Evolutionary conservation across 495 filamentous ascomycete species (phyloP).

Genomic region (Poronia punctata): DNA sequence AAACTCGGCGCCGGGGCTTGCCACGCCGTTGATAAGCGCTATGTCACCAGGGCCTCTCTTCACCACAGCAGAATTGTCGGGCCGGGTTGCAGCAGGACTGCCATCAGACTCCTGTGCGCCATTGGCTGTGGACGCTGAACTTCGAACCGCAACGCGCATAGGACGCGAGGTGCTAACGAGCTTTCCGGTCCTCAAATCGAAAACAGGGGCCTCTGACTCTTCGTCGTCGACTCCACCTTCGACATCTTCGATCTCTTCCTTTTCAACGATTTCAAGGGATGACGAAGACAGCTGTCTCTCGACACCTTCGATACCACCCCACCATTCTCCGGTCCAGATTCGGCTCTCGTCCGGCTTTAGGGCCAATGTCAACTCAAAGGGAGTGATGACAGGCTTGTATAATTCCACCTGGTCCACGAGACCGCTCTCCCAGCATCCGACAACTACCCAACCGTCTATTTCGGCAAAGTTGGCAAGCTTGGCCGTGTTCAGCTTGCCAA

Average conservation of each 20-base stretch:
- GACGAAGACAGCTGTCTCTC: slow-evolving; percentile 9
- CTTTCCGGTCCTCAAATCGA: slow-evolving; percentile 81
- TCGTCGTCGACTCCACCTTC: slow-evolving; percentile 33
- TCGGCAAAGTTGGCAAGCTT: slow-evolving; percentile 96
- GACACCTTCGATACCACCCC: slow-evolving; percentile 61
- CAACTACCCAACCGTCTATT: slow-evolving; percentile 91
- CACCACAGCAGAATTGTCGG: slow-evolving; percentile 20
- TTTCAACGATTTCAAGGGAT: slow-evolving; percentile 6
- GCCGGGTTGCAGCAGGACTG: slow-evolving; percentile 18
- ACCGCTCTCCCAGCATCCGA: slow-evolving; percentile 96
- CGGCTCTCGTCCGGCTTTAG: slow-evolving; percentile 62
- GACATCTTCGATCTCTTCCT: slow-evolving; percentile 15
- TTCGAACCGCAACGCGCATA: slow-evolving; percentile 45
- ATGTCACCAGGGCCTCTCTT: slow-evolving; percentile 44
- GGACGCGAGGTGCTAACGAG: slow-evolving; percentile 80
- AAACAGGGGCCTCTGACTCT: slow-evolving; percentile 70
- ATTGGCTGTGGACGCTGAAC: slow-evolving; percentile 23
- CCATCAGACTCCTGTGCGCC: slow-evolving; percentile 10
- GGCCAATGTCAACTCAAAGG: slow-evolving; percentile 78
- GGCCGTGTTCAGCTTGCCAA: slow-evolving; percentile 90
- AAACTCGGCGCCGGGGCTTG: slow-evolving; percentile 89
- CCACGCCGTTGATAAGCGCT: slow-evolving; percentile 65
- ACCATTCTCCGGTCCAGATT: slow-evolving; percentile 72
- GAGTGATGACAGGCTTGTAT: slow-evolving; percentile 81
- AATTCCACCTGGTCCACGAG: slow-evolving; percentile 74